Evolutionary conservation across 768 basidiomycete species (phyloP).

Genomic region (Termitomyces sp.): DNA sequence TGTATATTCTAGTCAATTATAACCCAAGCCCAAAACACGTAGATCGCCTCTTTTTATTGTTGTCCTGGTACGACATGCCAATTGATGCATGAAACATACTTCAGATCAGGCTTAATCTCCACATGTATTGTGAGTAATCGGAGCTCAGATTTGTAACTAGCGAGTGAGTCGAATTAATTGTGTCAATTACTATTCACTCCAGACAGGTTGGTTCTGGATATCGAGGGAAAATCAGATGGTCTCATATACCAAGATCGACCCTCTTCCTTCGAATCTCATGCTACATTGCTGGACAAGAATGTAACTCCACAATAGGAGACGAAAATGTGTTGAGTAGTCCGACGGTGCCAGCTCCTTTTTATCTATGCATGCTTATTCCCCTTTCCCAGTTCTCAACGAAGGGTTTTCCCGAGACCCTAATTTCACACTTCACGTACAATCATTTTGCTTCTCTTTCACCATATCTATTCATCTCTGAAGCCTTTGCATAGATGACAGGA

Average conservation of each 20-base stretch:
- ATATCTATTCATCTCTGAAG: not conserved
- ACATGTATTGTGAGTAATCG: not conserved
- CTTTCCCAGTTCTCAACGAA: not conserved
- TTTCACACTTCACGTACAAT: not conserved
- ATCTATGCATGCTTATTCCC: constrained; percentile 2
- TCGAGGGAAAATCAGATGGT: not conserved
- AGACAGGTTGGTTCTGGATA: not conserved
- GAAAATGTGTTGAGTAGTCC: not conserved
- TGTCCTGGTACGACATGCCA: not conserved
- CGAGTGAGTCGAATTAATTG: not conserved
- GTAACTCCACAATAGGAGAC: constrained; percentile 4
- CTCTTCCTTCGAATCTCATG: not conserved
- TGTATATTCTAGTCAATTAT: too few relatives aligned
- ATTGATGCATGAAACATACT: too few relatives aligned
- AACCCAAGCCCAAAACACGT: too few relatives aligned
- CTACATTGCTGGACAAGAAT: not conserved
- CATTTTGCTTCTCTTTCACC: not conserved
- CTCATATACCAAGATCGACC: not conserved
- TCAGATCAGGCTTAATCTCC: too few relatives aligned
- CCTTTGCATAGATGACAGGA: not conserved
- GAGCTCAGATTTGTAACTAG: not conserved
- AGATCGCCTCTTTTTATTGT: too few relatives aligned
- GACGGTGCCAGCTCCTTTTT: not conserved
- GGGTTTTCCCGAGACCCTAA: not conserved
- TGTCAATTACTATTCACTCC: not conserved